These are phyloP conservation scores for Vanrija humicola DNA, from an alignment of 1,284 basidiomycete species.

Conservation along the genomic window DNA sequence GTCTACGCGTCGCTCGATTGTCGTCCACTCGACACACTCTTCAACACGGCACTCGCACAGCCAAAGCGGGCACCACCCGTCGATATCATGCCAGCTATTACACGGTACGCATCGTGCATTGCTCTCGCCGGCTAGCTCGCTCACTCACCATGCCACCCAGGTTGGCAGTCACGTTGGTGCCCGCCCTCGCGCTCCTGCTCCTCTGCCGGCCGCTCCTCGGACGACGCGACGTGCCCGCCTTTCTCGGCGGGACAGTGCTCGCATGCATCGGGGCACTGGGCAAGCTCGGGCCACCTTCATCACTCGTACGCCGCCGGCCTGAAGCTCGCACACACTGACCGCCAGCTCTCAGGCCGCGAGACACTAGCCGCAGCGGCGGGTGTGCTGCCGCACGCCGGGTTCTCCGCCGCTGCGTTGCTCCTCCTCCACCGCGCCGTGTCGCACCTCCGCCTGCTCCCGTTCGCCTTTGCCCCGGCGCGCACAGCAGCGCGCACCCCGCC, in stretches of 20 bases:
- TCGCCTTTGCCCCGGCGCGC: neutral
- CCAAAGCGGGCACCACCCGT: neutral
- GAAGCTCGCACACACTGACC: too few species aligned
- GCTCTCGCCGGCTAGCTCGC: too few species aligned
- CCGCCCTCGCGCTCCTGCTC: conserved; percentile 25
- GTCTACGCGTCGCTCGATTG: too few species aligned
- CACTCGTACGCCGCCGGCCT: too few species aligned
- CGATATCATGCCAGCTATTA: neutral
- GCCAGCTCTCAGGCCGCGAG: too few species aligned
- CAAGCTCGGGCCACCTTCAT: too few species aligned
- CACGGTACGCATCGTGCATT: too few species aligned
- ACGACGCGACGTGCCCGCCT: conserved; percentile 32
- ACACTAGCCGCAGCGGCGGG: too few species aligned
- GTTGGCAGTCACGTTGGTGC: conserved; percentile 34
- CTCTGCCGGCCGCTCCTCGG: conserved; percentile 34
- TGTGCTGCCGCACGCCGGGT: neutral
- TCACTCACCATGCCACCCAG: conserved; percentile 8
- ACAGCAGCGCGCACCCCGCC: too few species aligned
- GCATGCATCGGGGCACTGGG: conserved; percentile 12
- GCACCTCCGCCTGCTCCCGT: neutral
- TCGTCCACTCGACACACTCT: neutral
- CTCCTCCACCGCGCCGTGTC: neutral
- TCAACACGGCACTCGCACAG: neutral
- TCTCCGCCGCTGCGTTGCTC: neutral
- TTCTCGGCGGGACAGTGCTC: conserved; percentile 33